A percentile compares a stretch with the other conserved stretches of the same genome.
phyloP scores from a whole-genome alignment of 169 alveolate species.

The Cryptosporidium ryanae region DNA sequence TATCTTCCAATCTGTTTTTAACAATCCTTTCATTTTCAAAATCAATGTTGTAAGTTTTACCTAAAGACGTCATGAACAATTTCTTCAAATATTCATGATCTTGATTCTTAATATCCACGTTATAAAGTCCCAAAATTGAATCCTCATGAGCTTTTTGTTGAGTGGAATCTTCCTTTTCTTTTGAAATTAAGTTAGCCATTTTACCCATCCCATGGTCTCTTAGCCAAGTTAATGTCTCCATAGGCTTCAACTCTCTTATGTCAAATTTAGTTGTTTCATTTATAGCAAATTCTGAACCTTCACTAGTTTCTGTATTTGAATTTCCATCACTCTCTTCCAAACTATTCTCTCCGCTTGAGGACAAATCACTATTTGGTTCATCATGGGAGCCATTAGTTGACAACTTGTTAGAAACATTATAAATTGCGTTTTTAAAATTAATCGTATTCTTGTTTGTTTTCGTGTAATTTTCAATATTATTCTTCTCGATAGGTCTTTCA shows the following conservation, averaged over 20 bases:
- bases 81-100: constrained; percentile 29
- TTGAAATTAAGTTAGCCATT: constrained; percentile 31
- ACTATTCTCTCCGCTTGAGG: constrained; percentile 6
- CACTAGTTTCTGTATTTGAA: constrained; percentile 15
- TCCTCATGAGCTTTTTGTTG: constrained; percentile 18
- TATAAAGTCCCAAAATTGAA: constrained; percentile 12
- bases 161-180: constrained; percentile 18
- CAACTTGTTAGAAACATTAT: not conserved
- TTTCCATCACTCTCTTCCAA: constrained; percentile 1
- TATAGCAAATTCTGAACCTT: constrained; percentile 3
- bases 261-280: not conserved
- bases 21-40: not conserved
- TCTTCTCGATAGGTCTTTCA: not conserved
- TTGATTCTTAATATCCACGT: constrained; percentile 1
- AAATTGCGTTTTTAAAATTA: not conserved
- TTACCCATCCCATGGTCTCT: constrained; percentile 56
- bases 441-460: no score
- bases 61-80: constrained; percentile 34
- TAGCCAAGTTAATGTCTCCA: constrained; percentile 68
- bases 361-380: constrained; percentile 5
- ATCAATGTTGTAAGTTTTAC: not conserved
- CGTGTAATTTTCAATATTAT: no score
- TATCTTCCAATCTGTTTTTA: not conserved
- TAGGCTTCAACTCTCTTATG: constrained; percentile 37
- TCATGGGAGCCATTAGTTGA: not conserved